Base-by-base conservation (phyloP, 345 rosid species). In the Luvunga scandens region DNA sequence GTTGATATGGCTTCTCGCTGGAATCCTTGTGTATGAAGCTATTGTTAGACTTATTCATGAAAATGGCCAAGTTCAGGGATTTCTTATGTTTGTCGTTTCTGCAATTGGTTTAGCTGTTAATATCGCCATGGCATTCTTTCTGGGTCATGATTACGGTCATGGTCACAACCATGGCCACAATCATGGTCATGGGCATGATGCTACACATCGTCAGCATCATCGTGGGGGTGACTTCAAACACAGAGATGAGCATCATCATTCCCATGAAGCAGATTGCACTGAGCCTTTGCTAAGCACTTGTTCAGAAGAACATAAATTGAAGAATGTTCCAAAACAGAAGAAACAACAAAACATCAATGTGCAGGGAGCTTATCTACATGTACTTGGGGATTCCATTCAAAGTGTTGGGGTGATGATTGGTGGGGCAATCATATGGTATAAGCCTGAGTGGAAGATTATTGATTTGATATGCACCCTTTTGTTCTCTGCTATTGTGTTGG, bases 391-490 rank as follows among this genome's bases (percentile, higher is more conserved):
- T 80, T 91, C 90, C 28, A 88, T 91, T 75, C 95, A 91, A 84
- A 91, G 95, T 72, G 78, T 91, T 13, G 93, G 95, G 10, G 95
- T 91, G 76, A 89, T 91, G 95, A 87, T 91, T 39, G 90, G 93
- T 9, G 93, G 95, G 67, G 95, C 87, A 3, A 65, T 88, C 33
- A 89, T 91, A 71, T 91, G 95, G 95, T 91, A 83, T 69, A 88
- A 83, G 73, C 93, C 91, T 2, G 89, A 88, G 60, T 91, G 95
- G 93, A 91, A 91, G 86, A 84, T 88, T 25, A 75, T 91, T 27
- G 95, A 91, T 83, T 78, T 90, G 76, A 88, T 88, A 70, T 92
- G 94, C 88, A 90, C 94, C 42, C 91, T 92, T 1, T 39, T 87
- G 16, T 92, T 89, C 81, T 90, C 94, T 0, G 72, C 79, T 1